Evolutionary conservation across 495 filamentous ascomycete species (phyloP), one percentile per base, ranked within the genome.

Genomic region (Hypomontagnella submonticulosa): DNA sequence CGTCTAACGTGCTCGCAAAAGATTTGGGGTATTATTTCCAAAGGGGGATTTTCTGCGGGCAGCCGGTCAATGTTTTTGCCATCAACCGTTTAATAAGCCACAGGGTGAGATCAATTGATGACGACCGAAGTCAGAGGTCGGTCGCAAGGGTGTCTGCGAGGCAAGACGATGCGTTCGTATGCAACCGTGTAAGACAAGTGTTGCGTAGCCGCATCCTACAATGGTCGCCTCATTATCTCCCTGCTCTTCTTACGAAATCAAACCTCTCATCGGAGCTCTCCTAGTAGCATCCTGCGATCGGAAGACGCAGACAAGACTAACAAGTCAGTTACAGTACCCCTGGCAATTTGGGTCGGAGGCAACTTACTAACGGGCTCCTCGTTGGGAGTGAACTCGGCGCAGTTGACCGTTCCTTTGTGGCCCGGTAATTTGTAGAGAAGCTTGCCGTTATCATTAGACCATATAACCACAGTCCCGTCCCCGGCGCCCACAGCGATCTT

Each of bases 401-500:
- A 93, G 71, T 98, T 99, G 41, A 99, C 96, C 1, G 92, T 90
- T 10, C 96, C 95, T 75, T 93, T 94, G 71, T 99, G 95, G 0
- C 95, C 95, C 0, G 95, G 95, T 48, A 99, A 80, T 75, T 97
- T 97, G 79, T 97, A 96, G 43, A 97, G 73, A 60, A 99, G 77
- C 77, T 95, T 98, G 36, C 88, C 92, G 4, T 84, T 88, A 65
- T 89, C 86, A 19, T 78, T 84, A 20, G 93, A 92, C 95, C 95
- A 99, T 8, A 99, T 87, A 3, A 96, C 89, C 16, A 92, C 93
- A 42, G 86, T 97, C 16, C 91, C 87, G 74, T 99, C 95, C 10
- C 93, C 93, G 53, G 93, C 91, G 4, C 94, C 96, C 0, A 92
- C 91, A 2, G 88, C 93, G 59, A 99, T 90, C 78, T 85, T 92